Percentiles rank a stretch among this genome's conserved stretches.
Conservation (phyloP, 2,329 filamentous ascomycete species). For the Cyphellophora attinorum region DNA sequence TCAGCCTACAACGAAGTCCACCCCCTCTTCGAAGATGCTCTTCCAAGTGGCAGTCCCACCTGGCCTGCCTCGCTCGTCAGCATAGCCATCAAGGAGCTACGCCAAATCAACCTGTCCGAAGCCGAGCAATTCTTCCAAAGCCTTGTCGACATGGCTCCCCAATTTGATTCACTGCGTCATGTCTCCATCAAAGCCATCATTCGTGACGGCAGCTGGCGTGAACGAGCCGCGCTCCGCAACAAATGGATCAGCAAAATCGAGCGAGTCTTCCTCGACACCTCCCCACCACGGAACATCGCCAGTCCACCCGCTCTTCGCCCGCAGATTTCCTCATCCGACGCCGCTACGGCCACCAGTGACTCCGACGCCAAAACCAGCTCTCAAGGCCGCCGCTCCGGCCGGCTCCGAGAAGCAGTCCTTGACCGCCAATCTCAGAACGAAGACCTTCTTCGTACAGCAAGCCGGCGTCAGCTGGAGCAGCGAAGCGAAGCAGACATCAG, state of each 20-base stretch:
- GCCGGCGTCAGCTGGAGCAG: constrained; percentile 7
- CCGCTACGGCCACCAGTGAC: background rate
- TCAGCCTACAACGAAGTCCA: constrained; percentile 62
- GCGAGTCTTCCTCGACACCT: constrained; percentile 32
- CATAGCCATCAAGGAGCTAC: constrained; percentile 67
- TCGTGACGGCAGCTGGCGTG: constrained; percentile 66
- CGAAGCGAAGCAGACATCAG: constrained; percentile 4
- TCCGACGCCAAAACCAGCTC: background rate
- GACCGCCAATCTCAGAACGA: no score
- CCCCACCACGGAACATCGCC: background rate
- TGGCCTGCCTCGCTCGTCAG: constrained; percentile 67
- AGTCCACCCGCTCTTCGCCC: background rate
- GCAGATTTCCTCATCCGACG: background rate
- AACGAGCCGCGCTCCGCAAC: constrained; percentile 68
- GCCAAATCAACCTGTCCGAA: constrained; percentile 60
- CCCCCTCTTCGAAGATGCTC: constrained; percentile 59
- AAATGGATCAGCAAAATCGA: constrained; percentile 66
- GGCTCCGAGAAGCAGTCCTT: no score
- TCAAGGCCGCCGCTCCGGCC: no score
- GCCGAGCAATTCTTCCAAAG: constrained; percentile 73
- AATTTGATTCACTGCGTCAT: constrained; percentile 57
- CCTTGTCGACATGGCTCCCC: constrained; percentile 59
- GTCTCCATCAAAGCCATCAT: constrained; percentile 69
- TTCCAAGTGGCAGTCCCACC: constrained; percentile 41
- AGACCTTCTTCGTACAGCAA: no score